Evolutionary conservation across 2,329 filamentous ascomycete genomes (phyloP).

Genomic region (Graphilbum ipis-grandicollis): DNA sequence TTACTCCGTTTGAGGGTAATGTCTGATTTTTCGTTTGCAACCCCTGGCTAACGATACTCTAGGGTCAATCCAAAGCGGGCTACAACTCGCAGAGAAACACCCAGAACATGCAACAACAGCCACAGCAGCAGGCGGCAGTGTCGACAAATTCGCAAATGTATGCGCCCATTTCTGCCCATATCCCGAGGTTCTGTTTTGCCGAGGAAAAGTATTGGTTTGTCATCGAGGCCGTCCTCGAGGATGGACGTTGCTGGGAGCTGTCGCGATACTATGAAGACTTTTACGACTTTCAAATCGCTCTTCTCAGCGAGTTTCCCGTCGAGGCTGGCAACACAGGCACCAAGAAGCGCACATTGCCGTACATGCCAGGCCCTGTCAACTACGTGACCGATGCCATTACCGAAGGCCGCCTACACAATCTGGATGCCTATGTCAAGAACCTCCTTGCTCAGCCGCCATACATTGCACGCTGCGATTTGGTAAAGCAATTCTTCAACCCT

Average conservation of each 20-base stretch:
- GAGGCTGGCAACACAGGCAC: slow-evolving; percentile 77
- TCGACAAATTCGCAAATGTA: slow-evolving; percentile 30
- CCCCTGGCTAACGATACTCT: background rate
- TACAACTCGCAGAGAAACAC: slow-evolving; percentile 13
- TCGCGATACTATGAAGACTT: slow-evolving; percentile 96
- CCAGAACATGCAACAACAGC: slow-evolving; percentile 14
- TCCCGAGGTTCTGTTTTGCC: slow-evolving; percentile 86
- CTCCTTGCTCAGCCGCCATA: slow-evolving; percentile 67
- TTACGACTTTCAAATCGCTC: slow-evolving; percentile 93
- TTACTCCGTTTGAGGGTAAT: background rate
- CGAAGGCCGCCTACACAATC: slow-evolving; percentile 75
- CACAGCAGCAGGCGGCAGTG: slow-evolving; percentile 11
- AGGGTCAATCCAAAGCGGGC: too few species aligned
- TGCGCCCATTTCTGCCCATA: slow-evolving; percentile 66
- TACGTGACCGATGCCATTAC: slow-evolving; percentile 98
- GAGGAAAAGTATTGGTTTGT: slow-evolving; percentile 99
- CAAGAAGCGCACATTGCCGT: slow-evolving; percentile 70
- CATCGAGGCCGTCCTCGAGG: slow-evolving; percentile 78
- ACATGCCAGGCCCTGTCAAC: slow-evolving; percentile 95
- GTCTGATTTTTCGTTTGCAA: background rate
- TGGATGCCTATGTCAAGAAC: slow-evolving; percentile 92
- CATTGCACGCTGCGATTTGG: slow-evolving; percentile 68
- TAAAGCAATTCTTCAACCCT: slow-evolving; percentile 81
- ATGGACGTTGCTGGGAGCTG: slow-evolving; percentile 82
- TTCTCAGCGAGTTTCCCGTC: slow-evolving; percentile 79